These are phyloP conservation scores for Oropetium thomaeum DNA, from an alignment of 176 grass and related monocot genomes.

Conservation along the genomic window DNA sequence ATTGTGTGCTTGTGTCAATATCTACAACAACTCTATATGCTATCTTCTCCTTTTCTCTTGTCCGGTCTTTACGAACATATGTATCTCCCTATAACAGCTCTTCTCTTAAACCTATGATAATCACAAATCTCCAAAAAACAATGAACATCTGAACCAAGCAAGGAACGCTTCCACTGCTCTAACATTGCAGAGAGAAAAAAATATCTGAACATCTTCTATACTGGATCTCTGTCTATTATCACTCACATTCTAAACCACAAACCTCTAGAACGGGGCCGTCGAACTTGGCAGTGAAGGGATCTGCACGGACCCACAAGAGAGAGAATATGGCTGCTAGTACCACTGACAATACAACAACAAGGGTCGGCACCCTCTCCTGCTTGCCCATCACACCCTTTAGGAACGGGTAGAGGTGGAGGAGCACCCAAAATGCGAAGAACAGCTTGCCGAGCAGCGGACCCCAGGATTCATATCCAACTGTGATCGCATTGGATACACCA, in stretches of 20 bases:
- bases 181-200: neutral
- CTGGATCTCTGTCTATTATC: slow-evolving; percentile 1
- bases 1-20: neutral
- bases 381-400: slow-evolving; percentile 32
- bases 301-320: slow-evolving; percentile 37
- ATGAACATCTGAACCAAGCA: neutral
- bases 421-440: slow-evolving; percentile 37
- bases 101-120: slow-evolving; percentile 3
- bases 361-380: slow-evolving; percentile 27
- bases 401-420: slow-evolving; percentile 35
- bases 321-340: slow-evolving; percentile 35
- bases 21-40: slow-evolving; percentile 14
- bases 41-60: neutral
- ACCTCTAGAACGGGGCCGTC: slow-evolving; percentile 32
- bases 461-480: slow-evolving; percentile 29
- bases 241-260: slow-evolving; percentile 28
- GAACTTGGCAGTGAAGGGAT: slow-evolving; percentile 4
- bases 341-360: slow-evolving; percentile 35
- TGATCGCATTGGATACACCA: slow-evolving; percentile 23
- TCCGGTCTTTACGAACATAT: neutral
- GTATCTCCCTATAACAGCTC: slow-evolving; percentile 5
- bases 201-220: neutral
- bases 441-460: slow-evolving; percentile 25
- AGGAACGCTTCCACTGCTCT: neutral
- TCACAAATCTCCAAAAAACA: neutral